Conservation (phyloP, 139 green algal genomes). For the Nannochloris sp. region DNA sequence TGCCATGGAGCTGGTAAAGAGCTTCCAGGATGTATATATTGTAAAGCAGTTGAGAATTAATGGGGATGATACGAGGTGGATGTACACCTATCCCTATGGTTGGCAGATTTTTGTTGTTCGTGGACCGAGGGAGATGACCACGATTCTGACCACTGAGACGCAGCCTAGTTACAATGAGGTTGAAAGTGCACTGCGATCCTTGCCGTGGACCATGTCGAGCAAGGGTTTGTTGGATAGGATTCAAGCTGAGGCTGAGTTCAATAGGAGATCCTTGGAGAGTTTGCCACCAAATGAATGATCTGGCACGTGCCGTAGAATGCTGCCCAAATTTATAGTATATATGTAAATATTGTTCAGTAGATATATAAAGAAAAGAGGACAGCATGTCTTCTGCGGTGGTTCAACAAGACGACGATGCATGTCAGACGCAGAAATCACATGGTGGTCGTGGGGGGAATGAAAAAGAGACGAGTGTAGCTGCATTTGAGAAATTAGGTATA, state of each 20-base stretch:
- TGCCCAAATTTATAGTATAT: no score
- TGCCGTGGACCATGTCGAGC: constrained; percentile 33
- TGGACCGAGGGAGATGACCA: background rate
- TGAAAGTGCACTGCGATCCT: constrained; percentile 35
- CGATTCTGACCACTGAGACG: constrained; percentile 12
- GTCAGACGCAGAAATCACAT: background rate
- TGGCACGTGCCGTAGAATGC: no score
- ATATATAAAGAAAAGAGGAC: background rate
- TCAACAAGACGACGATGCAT: background rate
- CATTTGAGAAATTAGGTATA: constrained; percentile 72
- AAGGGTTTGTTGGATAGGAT: constrained; percentile 45
- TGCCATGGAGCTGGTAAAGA: constrained; percentile 38
- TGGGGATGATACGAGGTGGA: constrained; percentile 48
- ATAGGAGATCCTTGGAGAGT: constrained; percentile 30
- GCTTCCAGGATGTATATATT: constrained; percentile 58
- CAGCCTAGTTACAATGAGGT: constrained; percentile 51
- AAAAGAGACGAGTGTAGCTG: constrained; percentile 11
- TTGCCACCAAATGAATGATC: constrained; percentile 5
- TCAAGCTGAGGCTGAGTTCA: constrained; percentile 40
- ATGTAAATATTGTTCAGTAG: no score
- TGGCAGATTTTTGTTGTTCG: constrained; percentile 45
- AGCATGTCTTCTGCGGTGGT: no score
- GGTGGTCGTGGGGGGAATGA: constrained; percentile 9
- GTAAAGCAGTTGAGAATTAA: constrained; percentile 57
- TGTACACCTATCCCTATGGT: constrained; percentile 32